Percentiles rank a stretch among this genome's conserved stretches.
These are phyloP conservation scores for Penicillium herquei DNA, from an alignment of 495 filamentous ascomycete species.

Conservation along the genomic window DNA sequence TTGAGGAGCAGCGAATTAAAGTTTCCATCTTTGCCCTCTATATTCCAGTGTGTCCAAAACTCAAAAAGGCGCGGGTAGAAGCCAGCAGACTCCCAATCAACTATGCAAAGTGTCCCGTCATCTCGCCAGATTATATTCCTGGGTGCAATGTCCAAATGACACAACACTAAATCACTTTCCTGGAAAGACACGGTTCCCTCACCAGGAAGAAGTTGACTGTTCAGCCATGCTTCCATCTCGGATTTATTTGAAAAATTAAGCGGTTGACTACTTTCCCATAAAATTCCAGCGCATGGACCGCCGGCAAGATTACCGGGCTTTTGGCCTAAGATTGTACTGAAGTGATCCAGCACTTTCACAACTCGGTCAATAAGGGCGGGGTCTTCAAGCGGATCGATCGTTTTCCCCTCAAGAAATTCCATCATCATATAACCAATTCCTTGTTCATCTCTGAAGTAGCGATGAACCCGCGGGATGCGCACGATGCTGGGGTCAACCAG, in stretches of 20 bases:
- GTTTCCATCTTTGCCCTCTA: slow-evolving; percentile 23
- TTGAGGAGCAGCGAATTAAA: slow-evolving; percentile 22
- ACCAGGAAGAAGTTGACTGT: slow-evolving; percentile 18
- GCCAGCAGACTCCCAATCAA: slow-evolving; percentile 30
- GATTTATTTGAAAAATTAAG: slow-evolving; percentile 15
- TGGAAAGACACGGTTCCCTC: slow-evolving; percentile 17
- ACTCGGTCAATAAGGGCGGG: slow-evolving; percentile 14
- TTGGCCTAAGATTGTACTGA: slow-evolving; percentile 14
- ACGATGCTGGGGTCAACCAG: slow-evolving; percentile 26
- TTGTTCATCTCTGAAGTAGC: slow-evolving; percentile 25
- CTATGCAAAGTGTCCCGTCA: slow-evolving; percentile 21
- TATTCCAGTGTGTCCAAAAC: slow-evolving; percentile 24
- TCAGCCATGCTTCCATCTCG: slow-evolving; percentile 25
- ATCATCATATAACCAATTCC: slow-evolving; percentile 33
- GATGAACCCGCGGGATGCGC: slow-evolving; percentile 31
- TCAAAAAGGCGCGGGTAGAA: slow-evolving; percentile 30
- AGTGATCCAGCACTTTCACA: slow-evolving; percentile 22
- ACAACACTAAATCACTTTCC: slow-evolving; percentile 19
- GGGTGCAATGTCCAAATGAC: slow-evolving; percentile 27
- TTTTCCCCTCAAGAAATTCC: slow-evolving; percentile 31
- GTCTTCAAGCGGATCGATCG: slow-evolving; percentile 22
- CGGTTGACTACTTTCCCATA: slow-evolving; percentile 19
- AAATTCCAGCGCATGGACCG: slow-evolving; percentile 19
- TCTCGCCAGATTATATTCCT: slow-evolving; percentile 26
- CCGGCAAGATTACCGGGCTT: slow-evolving; percentile 22